Base-by-base conservation (phyloP, 2,329 filamentous ascomycete species). In the Phoma sp. region DNA sequence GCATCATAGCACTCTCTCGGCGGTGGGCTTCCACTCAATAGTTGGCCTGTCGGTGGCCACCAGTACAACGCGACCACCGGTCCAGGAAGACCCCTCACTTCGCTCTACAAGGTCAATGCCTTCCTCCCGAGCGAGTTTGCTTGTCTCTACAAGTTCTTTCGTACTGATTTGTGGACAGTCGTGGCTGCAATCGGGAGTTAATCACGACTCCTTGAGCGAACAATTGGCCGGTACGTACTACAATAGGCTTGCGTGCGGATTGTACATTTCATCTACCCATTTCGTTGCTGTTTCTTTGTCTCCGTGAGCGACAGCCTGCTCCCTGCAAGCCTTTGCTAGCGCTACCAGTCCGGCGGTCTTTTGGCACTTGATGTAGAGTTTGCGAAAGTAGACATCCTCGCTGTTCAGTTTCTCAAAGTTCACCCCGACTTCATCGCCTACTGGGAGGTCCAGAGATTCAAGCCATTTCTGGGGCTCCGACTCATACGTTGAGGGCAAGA, bases 161-260 rank as follows among this genome's bases (percentile, higher is more conserved):
- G 55, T 57, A 8, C 62, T 60, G 17, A 75, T 49, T 22, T 45
- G 57, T 3, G 65, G 58, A 40, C 69, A 68, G 21, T 71, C 66
- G 32, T 73, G 67, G 48, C 70, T 73, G 27, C 15, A 21, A 36
- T 41, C 22, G 49, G 51, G 38, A 31, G 21, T 49, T 41, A 48
- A 52, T 21, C 27, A 31, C 39, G 27, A 35, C 32, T 1, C 17
- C 2, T 25, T 15, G 25, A 36, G 27, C 27, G 19, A 37, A 7
- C 6, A 27, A 41, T 21, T 21, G 15, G 15, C 25, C 9, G 31
- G 41, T 55, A 74, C 76, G 64, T 63, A 78, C 76, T 78, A 78
- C 51, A 79, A 58, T 49, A 79, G 57, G 56, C 74, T 77, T 40
- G 75, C 58, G 69, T 79, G 77, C 33, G 77, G 76, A 46, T 55